Evolutionary conservation across 2,329 filamentous ascomycete species (phyloP).

Genomic region (Knoxdaviesia capensis): DNA sequence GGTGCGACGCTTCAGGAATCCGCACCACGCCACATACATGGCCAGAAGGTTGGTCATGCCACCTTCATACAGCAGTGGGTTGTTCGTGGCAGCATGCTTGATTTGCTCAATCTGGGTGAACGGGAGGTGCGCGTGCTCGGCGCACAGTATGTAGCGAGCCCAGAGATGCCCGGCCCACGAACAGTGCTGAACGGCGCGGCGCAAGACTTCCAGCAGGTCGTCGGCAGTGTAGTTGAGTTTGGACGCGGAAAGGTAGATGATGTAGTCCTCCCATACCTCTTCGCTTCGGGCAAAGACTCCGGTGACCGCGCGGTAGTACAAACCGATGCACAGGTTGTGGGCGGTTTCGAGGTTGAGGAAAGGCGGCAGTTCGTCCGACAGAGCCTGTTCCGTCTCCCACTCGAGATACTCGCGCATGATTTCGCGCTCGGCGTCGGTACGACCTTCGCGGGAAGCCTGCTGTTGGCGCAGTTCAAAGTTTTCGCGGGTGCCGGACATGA

Average conservation of each 20-base stretch:
- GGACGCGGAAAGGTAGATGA: constrained; percentile 47
- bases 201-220: constrained; percentile 46
- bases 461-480: constrained; percentile 46
- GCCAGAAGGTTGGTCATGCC: constrained; percentile 79
- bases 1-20: constrained; percentile 71
- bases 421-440: constrained; percentile 31
- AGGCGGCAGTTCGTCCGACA: constrained; percentile 19
- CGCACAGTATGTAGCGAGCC: constrained; percentile 71
- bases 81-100: constrained; percentile 81
- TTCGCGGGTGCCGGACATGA: constrained; percentile 41
- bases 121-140: constrained; percentile 55
- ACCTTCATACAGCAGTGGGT: constrained; percentile 63
- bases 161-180: constrained; percentile 84
- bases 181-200: constrained; percentile 73
- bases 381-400: constrained; percentile 53
- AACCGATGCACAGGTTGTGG: constrained; percentile 33
- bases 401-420: constrained; percentile 52
- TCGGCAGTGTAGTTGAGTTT: constrained; percentile 14
- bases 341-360: constrained; percentile 16
- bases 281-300: constrained; percentile 52
- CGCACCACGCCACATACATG: constrained; percentile 87
- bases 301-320: constrained; percentile 62
- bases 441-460: constrained; percentile 32
- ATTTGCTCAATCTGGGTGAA: constrained; percentile 73
- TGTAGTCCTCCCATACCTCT: constrained; percentile 63